Evolutionary conservation across 2,329 filamentous ascomycete species (phyloP).

Genomic region (Aspergillus pseudoterreus): DNA sequence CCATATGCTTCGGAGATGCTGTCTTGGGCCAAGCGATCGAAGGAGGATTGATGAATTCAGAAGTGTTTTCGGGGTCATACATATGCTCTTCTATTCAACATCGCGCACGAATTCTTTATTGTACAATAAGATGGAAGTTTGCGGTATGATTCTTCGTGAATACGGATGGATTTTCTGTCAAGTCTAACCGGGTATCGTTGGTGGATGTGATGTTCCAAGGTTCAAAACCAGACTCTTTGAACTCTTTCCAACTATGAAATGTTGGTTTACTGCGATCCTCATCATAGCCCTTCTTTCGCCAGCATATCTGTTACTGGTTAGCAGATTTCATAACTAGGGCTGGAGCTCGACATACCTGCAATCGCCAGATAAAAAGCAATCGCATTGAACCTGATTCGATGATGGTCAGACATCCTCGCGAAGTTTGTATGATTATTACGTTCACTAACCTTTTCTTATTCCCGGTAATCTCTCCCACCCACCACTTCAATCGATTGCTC

Average conservation of each 20-base stretch:
- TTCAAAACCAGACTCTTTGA: no score
- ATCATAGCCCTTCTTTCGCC: conserved; percentile 52
- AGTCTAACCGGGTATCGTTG: no score
- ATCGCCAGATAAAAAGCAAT: conserved; percentile 63
- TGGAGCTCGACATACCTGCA: conserved; percentile 47
- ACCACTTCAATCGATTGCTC: conserved; percentile 60
- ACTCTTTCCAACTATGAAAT: neutral
- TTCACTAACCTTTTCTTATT: conserved; percentile 49
- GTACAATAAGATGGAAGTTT: no score
- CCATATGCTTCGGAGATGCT: no score
- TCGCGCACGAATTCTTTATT: no score
- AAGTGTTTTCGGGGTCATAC: no score
- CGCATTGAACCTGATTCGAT: conserved; percentile 55
- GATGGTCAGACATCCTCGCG: conserved; percentile 11
- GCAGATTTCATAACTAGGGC: conserved; percentile 50
- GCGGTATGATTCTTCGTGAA: no score
- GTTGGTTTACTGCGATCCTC: neutral
- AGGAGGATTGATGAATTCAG: no score
- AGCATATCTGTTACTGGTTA: conserved; percentile 32
- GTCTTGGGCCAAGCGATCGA: no score
- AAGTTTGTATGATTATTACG: neutral
- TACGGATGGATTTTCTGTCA: no score
- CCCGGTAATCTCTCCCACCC: conserved; percentile 54
- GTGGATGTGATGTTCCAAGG: no score
- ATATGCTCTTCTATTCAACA: no score